Conservation (phyloP, 176 grass and related monocot genomes). For the Elymus sibiricus region DNA sequence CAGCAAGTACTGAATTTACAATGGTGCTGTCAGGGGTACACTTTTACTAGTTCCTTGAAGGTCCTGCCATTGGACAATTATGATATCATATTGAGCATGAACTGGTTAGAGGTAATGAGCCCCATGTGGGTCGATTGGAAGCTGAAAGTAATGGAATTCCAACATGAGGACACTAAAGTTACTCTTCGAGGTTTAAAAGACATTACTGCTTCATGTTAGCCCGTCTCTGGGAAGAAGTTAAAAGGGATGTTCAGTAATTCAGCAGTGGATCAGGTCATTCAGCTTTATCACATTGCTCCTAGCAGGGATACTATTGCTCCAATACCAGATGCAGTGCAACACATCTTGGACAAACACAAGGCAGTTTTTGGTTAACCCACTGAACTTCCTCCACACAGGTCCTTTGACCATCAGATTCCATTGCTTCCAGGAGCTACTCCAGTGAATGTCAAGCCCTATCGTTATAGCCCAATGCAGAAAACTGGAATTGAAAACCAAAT, state of each 20-base stretch:
- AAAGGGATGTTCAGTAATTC: neutral
- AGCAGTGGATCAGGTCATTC: too few relatives aligned
- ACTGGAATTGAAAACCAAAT: neutral
- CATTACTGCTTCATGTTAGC: too few relatives aligned
- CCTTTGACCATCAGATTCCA: neutral
- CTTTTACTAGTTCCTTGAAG: neutral
- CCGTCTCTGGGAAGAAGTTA: neutral
- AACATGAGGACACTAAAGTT: fast-evolving
- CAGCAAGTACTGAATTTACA: neutral
- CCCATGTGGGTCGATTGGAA: neutral
- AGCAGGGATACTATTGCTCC: too few relatives aligned
- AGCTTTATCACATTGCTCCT: too few relatives aligned
- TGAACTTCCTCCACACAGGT: too few relatives aligned
- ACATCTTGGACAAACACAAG: too few relatives aligned
- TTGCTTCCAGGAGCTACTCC: neutral
- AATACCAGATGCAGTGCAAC: too few relatives aligned
- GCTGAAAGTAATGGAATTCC: neutral
- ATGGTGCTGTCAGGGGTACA: neutral
- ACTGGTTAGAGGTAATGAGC: neutral
- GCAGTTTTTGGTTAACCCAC: too few relatives aligned
- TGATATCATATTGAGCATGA: neutral
- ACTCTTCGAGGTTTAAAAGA: neutral
- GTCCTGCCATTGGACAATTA: fast-evolving
- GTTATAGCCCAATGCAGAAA: neutral
- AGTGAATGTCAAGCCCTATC: neutral